Percentiles rank a stretch among this genome's conserved stretches.
Evolutionary conservation across 352 stramenopile species (phyloP).

Genomic region (Phytopythium aichiense): DNA sequence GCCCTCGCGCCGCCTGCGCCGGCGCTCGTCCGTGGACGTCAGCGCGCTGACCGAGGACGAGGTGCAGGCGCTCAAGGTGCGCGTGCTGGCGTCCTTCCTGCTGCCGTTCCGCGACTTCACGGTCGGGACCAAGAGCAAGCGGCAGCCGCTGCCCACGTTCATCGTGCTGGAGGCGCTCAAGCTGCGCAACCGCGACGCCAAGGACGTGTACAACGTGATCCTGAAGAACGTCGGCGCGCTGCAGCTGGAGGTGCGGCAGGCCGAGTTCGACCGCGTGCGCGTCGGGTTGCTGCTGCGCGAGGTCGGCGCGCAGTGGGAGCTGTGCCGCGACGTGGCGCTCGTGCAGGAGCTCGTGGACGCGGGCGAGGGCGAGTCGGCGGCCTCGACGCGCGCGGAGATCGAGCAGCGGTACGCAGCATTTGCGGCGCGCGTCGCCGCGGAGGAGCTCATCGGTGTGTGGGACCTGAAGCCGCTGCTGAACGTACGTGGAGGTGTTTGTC

Average conservation of each 20-base stretch:
- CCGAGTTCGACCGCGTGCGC: constrained; percentile 41
- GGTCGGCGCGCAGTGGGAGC: constrained; percentile 50
- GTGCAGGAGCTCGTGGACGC: constrained; percentile 44
- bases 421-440: constrained; percentile 15
- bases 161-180: constrained; percentile 70
- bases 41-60: constrained; percentile 28
- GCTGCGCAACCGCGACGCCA: constrained; percentile 52
- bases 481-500: constrained; percentile 23
- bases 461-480: constrained; percentile 66
- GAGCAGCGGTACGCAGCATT: constrained; percentile 38
- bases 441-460: constrained; percentile 45
- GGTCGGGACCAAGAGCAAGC: constrained; percentile 50
- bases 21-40: constrained; percentile 22
- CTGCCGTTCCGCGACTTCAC: constrained; percentile 47
- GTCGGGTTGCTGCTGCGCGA: constrained; percentile 54
- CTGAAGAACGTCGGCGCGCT: constrained; percentile 36
- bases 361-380: constrained; percentile 5
- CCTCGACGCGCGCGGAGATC: constrained; percentile 12
- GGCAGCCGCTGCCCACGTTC: constrained; percentile 34
- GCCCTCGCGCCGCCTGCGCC: background rate
- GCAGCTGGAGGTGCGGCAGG: constrained; percentile 10
- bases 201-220: constrained; percentile 56
- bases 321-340: constrained; percentile 49
- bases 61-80: constrained; percentile 43
- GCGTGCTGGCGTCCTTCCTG: constrained; percentile 52